These are phyloP conservation scores for Lavandula angustifolia DNA, from an alignment of 257 asterid species.

Conservation along the genomic window DNA sequence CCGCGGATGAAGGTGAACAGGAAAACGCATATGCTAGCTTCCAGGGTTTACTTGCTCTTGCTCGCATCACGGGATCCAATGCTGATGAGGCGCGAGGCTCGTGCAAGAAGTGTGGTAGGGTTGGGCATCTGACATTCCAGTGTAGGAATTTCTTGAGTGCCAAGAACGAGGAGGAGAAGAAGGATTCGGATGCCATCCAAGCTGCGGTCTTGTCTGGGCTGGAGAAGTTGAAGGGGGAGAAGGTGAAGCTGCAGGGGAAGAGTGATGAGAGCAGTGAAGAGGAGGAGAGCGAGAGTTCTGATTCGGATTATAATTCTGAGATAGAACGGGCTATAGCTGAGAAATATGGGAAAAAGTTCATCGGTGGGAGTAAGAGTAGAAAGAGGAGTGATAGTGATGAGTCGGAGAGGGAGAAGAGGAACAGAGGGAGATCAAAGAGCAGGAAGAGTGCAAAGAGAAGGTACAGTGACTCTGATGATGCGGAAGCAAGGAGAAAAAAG, in stretches of 20 bases:
- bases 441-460: conserved; percentile 59
- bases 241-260: conserved; percentile 51
- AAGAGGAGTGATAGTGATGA: conserved; percentile 46
- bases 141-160: conserved; percentile 93
- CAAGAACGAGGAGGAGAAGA: conserved; percentile 58
- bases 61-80: conserved; percentile 80
- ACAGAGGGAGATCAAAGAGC: conserved; percentile 63
- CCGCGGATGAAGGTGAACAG: conserved; percentile 60
- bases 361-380: conserved; percentile 42
- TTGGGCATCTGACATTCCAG: conserved; percentile 89
- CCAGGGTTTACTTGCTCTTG: conserved; percentile 89
- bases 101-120: conserved; percentile 91
- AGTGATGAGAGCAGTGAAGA: conserved; percentile 56
- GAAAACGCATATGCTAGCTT: conserved; percentile 89
- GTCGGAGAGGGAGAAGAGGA: conserved; percentile 40
- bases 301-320: conserved; percentile 80
- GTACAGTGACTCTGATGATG: conserved; percentile 43
- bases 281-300: conserved; percentile 74
- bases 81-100: conserved; percentile 92
- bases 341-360: conserved; percentile 48
- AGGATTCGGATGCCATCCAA: conserved; percentile 57
- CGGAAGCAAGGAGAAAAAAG: conserved; percentile 57
- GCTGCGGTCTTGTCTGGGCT: conserved; percentile 69
- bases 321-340: conserved; percentile 67
- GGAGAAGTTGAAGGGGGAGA: conserved; percentile 71